phyloP scores from a whole-genome alignment of 2,329 filamentous ascomycete genomes.

The Verruconis gallopava region DNA sequence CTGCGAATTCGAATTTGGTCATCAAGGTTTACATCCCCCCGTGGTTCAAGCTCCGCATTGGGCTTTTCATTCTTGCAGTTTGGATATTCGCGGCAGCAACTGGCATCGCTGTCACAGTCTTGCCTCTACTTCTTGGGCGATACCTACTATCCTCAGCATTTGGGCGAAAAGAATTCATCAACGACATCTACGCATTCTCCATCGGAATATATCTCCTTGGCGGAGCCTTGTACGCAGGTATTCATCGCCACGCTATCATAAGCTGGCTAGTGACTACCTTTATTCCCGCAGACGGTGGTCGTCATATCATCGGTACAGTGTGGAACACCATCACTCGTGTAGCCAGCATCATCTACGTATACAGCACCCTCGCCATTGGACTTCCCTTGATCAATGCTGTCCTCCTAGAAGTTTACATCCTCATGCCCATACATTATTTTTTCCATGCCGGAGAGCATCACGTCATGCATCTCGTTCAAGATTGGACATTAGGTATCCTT shows the following conservation, averaged over 20 bases:
- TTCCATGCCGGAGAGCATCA: conserved; percentile 39
- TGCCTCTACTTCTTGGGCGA: conserved; percentile 77
- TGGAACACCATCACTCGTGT: not conserved
- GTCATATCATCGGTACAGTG: not conserved
- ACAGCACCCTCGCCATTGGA: conserved; percentile 59
- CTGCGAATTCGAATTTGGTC: conserved; percentile 31
- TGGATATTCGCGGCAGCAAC: conserved; percentile 89
- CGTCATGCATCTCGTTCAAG: conserved; percentile 75
- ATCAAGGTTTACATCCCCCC: conserved; percentile 62
- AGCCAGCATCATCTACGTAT: conserved; percentile 56
- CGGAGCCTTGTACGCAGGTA: conserved; percentile 47
- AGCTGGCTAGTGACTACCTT: conserved; percentile 19
- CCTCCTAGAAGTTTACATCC: conserved; percentile 74
- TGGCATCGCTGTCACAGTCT: conserved; percentile 71
- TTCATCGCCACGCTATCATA: conserved; percentile 30
- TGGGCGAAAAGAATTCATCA: conserved; percentile 52
- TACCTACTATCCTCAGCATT: conserved; percentile 61
- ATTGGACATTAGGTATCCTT: conserved; percentile 85
- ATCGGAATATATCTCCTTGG: conserved; percentile 76
- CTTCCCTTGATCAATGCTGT: conserved; percentile 70
- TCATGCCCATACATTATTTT: conserved; percentile 59
- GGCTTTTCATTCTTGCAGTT: conserved; percentile 74
- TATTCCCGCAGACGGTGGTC: conserved; percentile 13
- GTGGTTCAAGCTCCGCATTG: conserved; percentile 66
- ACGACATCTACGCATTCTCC: conserved; percentile 94